Conservation (phyloP, 148 eudicot genomes). For the Suaeda aralocaspica region DNA sequence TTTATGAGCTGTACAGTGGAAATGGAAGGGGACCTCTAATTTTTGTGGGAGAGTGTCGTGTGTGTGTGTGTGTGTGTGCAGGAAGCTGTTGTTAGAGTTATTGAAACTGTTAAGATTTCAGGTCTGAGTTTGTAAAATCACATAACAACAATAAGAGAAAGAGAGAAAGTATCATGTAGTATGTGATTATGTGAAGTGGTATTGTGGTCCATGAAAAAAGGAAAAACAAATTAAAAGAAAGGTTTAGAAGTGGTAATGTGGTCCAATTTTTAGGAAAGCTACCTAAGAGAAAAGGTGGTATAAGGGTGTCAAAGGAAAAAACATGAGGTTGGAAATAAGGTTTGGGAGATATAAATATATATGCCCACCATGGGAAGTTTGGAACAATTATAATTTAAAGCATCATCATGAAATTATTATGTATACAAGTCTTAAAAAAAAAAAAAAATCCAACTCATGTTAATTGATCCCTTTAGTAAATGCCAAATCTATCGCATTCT, state of each 20-base stretch:
- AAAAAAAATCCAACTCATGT: background rate
- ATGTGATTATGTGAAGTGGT: constrained; percentile 17
- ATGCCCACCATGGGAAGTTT: no score
- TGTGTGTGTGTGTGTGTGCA: background rate
- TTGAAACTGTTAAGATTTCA: constrained; percentile 22
- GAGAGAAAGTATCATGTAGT: background rate
- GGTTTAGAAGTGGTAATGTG: constrained; percentile 30
- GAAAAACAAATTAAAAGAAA: no score
- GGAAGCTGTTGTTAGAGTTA: constrained; percentile 22
- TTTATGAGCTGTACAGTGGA: constrained; percentile 1
- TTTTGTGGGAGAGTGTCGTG: background rate
- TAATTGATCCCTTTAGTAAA: constrained; percentile 1
- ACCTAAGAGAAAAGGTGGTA: constrained; percentile 18
- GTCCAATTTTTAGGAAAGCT: constrained; percentile 24
- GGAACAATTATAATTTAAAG: constrained; percentile 12
- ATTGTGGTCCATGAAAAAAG: constrained; percentile 30
- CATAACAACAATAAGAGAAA: background rate
- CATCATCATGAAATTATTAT: constrained; percentile 7
- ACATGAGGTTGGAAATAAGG: constrained; percentile 11
- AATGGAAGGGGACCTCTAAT: background rate
- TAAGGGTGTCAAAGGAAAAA: constrained; percentile 8
- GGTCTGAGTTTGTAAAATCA: constrained; percentile 17
- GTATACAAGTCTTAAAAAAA: background rate
- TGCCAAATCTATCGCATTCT: constrained; percentile 7
- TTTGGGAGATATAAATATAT: constrained; percentile 12